Conservation (phyloP, 2,329 filamentous ascomycete genomes). For the Aspergillus melleus region DNA sequence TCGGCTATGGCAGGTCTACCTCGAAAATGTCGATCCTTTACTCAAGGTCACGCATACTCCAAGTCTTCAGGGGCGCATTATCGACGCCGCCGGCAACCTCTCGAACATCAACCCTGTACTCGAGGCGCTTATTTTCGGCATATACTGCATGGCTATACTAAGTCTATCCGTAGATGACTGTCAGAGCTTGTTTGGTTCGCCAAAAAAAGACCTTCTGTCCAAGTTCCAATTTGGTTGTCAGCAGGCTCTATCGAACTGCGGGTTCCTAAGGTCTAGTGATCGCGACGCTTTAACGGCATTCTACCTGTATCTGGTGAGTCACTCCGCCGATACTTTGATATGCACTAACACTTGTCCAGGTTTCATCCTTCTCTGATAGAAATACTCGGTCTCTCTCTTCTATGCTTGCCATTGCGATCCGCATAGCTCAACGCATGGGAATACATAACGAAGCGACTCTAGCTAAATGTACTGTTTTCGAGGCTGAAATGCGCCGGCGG, state of each 20-base stretch:
- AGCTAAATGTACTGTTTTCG: constrained; percentile 49
- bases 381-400: constrained; percentile 61
- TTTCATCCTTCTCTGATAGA: constrained; percentile 58
- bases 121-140: constrained; percentile 66
- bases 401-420: constrained; percentile 65
- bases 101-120: constrained; percentile 57
- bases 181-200: constrained; percentile 35
- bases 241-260: constrained; percentile 47
- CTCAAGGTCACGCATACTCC: constrained; percentile 69
- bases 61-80: constrained; percentile 63
- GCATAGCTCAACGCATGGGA: constrained; percentile 67
- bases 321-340: background rate
- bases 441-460: constrained; percentile 64
- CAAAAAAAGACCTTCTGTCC: constrained; percentile 40
- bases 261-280: constrained; percentile 44
- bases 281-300: constrained; percentile 53
- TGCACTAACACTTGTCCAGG: constrained; percentile 35
- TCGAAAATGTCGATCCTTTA: constrained; percentile 68
- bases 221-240: constrained; percentile 49
- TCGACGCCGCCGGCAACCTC: constrained; percentile 60
- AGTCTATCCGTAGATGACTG: constrained; percentile 60
- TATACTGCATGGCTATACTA: constrained; percentile 63
- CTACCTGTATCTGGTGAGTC: constrained; percentile 54
- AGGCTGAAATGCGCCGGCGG: constrained; percentile 69
- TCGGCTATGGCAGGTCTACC: constrained; percentile 64